Evolutionary conservation across 78 protist species (phyloP).

Genomic region (Dictyostelium purpureum): DNA sequence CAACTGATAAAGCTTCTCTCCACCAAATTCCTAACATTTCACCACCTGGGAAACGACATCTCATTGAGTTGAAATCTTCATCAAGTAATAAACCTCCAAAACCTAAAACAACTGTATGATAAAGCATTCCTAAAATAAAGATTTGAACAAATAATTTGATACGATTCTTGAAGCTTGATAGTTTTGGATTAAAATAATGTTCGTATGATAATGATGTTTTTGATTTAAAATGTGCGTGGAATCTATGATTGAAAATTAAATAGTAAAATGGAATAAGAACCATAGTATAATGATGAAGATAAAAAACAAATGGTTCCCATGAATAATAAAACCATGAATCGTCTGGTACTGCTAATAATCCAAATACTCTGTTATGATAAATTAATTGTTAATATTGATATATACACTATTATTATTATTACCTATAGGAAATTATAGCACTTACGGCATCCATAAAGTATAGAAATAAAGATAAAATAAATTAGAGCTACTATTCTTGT

Average conservation of each 20-base stretch:
- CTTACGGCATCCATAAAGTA: constrained; percentile 79
- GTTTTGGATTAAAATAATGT: background rate
- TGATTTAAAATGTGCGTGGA: constrained; percentile 47
- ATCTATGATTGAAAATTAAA: constrained; percentile 57
- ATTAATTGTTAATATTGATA: background rate
- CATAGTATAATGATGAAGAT: constrained; percentile 38
- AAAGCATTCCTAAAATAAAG: constrained; percentile 1
- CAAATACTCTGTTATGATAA: constrained; percentile 14
- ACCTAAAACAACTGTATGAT: constrained; percentile 34
- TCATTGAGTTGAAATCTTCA: constrained; percentile 62
- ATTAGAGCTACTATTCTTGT: background rate
- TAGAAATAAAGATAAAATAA: constrained; percentile 45
- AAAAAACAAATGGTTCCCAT: constrained; percentile 35
- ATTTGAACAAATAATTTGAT: constrained; percentile 10
- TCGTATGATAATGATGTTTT: background rate
- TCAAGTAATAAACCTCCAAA: constrained; percentile 3
- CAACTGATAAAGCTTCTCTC: constrained; percentile 39
- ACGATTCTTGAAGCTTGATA: background rate
- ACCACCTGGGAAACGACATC: constrained; percentile 65
- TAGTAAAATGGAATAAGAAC: constrained; percentile 45
- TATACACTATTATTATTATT: background rate
- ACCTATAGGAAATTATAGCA: background rate
- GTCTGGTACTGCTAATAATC: constrained; percentile 62
- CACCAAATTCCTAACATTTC: constrained; percentile 60
- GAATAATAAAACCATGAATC: constrained; percentile 47